Evolutionary conservation across 1,284 basidiomycete genomes (phyloP), one percentile per base, ranked within the genome.

Genomic region (Ustilago hordei): DNA sequence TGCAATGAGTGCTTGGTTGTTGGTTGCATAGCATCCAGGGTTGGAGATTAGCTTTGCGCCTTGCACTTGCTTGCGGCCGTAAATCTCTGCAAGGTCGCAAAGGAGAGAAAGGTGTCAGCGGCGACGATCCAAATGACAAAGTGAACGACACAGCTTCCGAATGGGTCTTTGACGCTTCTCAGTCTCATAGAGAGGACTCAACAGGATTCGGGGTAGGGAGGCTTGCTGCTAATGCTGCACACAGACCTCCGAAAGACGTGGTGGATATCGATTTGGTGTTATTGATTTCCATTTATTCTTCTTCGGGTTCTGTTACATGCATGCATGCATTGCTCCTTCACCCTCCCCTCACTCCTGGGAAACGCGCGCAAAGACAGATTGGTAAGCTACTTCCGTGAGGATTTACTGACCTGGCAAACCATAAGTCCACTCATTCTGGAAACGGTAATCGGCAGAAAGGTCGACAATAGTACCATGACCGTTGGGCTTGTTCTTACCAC

Each of bases 1-100:
- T 0, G 95, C 96, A 72, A 98, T 88, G 55, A 99, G 90, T 69
- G 98, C 89, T 87, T 99, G 96, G 7, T 91, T 90, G 76, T 94
- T 95, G 50, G 96, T 98, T 5, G 96, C 93, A 86, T 96, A 99
- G 86, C 96, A 99, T 38, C 96, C 96, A 0, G 96, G 96, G 88
- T 99, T 99, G 54, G 96, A 94, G 73, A 99, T 94, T 56, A 95
- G 89, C 84, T 91, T 93, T 12, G 96, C 90, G 1, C 87, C 79
- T 55, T 91, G 91, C 75, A 97, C 89, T 4, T 87, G 86, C 41
- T 89, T 87, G 64, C 96, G 93, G 36, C 91, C 91, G 87, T 99
- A 98, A 48, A 99, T 88, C 86, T 99, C 96, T 98, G 86, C 75
- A 62, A 2, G 7, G 2, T 19, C 7, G 43, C 8, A 34, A 55